Conservation (phyloP, 176 grass and related monocot genomes). For the Luzula sylvatica region DNA sequence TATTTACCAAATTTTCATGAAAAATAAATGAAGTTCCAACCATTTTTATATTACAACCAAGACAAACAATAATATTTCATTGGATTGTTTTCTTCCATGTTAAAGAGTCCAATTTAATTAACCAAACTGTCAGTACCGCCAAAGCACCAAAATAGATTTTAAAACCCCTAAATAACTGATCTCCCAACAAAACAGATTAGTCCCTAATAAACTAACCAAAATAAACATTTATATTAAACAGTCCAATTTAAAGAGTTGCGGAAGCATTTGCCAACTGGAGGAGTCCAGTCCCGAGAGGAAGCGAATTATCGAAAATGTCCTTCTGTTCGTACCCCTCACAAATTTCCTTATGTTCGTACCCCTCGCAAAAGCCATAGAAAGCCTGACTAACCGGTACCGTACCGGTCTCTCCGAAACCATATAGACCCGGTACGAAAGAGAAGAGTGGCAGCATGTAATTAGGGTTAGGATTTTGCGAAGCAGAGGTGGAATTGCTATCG, state of each 20-base stretch:
- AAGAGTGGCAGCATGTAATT: constrained; percentile 21
- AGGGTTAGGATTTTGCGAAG: constrained; percentile 20
- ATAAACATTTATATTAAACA: constrained; percentile 8
- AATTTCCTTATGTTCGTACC: too few species aligned
- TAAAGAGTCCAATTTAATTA: constrained; percentile 2
- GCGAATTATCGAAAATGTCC: constrained; percentile 26
- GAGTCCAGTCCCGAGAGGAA: constrained; percentile 22
- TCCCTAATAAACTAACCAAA: constrained; percentile 17
- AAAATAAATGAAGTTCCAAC: neutral
- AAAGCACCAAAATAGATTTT: constrained; percentile 7
- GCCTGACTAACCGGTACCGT: constrained; percentile 1
- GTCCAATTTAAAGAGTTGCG: constrained; percentile 1
- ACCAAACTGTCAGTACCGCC: constrained; percentile 13
- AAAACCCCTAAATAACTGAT: constrained; percentile 6
- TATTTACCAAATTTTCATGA: too few species aligned
- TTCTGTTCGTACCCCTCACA: constrained; percentile 28
- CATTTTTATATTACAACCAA: too few species aligned
- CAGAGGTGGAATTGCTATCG: neutral
- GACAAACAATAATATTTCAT: neutral
- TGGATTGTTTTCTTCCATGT: neutral
- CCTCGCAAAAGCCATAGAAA: constrained; percentile 24
- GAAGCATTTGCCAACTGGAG: constrained; percentile 33
- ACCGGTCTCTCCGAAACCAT: constrained; percentile 19
- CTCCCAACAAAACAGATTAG: constrained; percentile 21
- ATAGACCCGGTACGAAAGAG: constrained; percentile 24